phyloP scores from a whole-genome alignment of 2,329 filamentous ascomycete species.

The Colletotrichum destructivum region DNA sequence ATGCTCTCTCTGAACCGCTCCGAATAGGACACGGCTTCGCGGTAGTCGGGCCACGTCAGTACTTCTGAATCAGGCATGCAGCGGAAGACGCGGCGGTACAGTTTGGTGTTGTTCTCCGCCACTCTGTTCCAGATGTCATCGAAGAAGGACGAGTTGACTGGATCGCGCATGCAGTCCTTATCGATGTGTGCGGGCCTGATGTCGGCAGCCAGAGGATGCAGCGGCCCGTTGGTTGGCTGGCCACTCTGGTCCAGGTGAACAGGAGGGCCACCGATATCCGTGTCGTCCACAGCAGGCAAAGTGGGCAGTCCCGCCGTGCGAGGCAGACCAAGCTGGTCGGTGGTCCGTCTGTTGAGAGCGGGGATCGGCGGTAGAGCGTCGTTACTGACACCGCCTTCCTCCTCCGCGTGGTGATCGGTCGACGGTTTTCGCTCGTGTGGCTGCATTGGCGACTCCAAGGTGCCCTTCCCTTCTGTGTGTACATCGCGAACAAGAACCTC shows the following conservation, averaged over 20 bases:
- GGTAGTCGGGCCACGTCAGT: conserved; percentile 92
- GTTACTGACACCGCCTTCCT: conserved; percentile 53
- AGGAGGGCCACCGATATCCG: conserved; percentile 85
- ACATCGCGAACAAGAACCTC: conserved; percentile 80
- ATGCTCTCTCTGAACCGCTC: conserved; percentile 81
- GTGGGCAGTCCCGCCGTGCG: conserved; percentile 79
- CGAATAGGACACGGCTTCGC: conserved; percentile 83
- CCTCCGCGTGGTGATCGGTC: conserved; percentile 40
- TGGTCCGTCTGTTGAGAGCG: conserved; percentile 71
- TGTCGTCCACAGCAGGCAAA: conserved; percentile 81
- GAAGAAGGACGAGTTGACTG: conserved; percentile 85
- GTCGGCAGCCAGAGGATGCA: conserved; percentile 74
- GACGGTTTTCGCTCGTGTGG: conserved; percentile 53
- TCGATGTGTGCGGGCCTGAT: conserved; percentile 82
- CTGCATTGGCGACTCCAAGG: conserved; percentile 66
- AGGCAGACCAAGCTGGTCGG: conserved; percentile 77
- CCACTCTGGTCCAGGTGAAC: conserved; percentile 68
- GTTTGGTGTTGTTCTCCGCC: conserved; percentile 94
- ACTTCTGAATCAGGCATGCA: conserved; percentile 98
- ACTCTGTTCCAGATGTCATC: conserved; percentile 90
- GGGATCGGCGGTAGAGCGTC: conserved; percentile 73
- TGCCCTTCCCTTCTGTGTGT: conserved; percentile 75
- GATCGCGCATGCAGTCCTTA: conserved; percentile 95
- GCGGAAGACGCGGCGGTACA: conserved; percentile 93
- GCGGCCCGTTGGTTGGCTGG: conserved; percentile 59